A percentile compares a stretch with the other conserved stretches of the same genome.
Conservation (phyloP, 1,284 basidiomycete genomes). For the Fomitopsis palustris region DNA sequence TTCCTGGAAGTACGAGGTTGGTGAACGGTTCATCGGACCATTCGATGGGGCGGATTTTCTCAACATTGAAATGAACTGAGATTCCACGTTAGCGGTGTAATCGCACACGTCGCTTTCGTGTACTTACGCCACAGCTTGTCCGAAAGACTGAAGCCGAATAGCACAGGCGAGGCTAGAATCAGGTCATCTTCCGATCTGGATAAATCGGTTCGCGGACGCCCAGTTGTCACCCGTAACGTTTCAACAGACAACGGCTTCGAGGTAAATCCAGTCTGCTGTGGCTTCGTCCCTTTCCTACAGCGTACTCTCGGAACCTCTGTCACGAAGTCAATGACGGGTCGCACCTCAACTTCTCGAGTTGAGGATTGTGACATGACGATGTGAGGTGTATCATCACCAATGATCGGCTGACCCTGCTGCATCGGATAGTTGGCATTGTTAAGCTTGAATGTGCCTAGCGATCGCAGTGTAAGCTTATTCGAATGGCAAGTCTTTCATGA, state of each 20-base stretch:
- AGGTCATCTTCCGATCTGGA: conserved; percentile 48
- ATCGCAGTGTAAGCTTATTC: neutral
- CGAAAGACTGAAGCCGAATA: conserved; percentile 55
- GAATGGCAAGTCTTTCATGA: too few species aligned
- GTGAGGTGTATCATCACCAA: too few species aligned
- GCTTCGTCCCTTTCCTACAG: too few species aligned
- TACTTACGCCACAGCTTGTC: conserved; percentile 55
- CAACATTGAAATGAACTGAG: conserved; percentile 53
- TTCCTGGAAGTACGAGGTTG: conserved; percentile 51
- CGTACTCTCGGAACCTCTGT: too few species aligned
- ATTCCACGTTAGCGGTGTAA: conserved; percentile 6
- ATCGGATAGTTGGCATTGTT: neutral
- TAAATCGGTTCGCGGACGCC: conserved; percentile 14
- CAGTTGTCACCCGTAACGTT: too few species aligned
- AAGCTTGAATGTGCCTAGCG: neutral
- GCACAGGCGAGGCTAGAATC: conserved; percentile 49
- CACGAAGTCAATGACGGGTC: too few species aligned
- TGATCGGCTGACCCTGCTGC: neutral
- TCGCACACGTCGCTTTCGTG: conserved; percentile 9
- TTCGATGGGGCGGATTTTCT: conserved; percentile 43
- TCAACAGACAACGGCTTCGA: too few species aligned
- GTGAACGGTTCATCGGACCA: conserved; percentile 60
- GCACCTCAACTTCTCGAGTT: too few species aligned
- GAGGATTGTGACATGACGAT: too few species aligned
- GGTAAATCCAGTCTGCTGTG: too few species aligned